Evolutionary conservation across 192 early-diverging fungal genomes (phyloP).

Genomic region (Phlyctochytrium bullatum): DNA sequence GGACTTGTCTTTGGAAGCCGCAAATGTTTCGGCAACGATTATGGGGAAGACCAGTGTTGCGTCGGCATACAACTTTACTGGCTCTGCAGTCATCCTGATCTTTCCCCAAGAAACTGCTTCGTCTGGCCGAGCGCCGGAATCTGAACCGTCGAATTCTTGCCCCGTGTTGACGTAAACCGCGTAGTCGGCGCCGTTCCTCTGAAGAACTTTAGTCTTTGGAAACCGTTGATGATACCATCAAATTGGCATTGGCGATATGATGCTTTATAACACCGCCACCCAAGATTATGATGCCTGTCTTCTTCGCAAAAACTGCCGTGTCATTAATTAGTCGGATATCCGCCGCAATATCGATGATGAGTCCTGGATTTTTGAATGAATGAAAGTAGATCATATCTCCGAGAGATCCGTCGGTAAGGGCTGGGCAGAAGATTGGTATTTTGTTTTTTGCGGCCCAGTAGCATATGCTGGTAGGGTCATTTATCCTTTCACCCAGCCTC

Average conservation of each 20-base stretch:
- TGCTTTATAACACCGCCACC: constrained; percentile 98
- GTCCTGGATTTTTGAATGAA: constrained; percentile 90
- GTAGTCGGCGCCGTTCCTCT: constrained; percentile 95
- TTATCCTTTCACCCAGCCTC: constrained; percentile 85
- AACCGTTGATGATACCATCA: constrained; percentile 67
- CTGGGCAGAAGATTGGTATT: constrained; percentile 97
- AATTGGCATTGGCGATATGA: constrained; percentile 97
- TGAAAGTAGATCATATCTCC: constrained; percentile 99
- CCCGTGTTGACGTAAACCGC: constrained; percentile 97
- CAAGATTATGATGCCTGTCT: constrained; percentile 94
- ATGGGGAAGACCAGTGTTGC: constrained; percentile 91
- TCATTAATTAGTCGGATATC: constrained; percentile 93
- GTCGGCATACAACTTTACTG: constrained; percentile 93
- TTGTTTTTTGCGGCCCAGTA: constrained; percentile 93
- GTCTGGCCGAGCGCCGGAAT: constrained; percentile 95
- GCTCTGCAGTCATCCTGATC: constrained; percentile 75
- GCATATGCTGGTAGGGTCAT: constrained; percentile 86
- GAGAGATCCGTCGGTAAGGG: constrained; percentile 94
- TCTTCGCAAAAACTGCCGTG: constrained; percentile 92
- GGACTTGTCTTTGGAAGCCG: too few relatives aligned
- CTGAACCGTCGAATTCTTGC: constrained; percentile 97
- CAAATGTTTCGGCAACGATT: constrained; percentile 94
- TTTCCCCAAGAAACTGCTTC: constrained; percentile 99
- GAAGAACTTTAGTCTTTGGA: neutral
- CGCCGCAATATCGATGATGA: constrained; percentile 87